Percentiles rank a stretch among this genome's conserved stretches.
Evolutionary conservation across 2,329 filamentous ascomycete species (phyloP).

Genomic region (Epichloe aotearoae): DNA sequence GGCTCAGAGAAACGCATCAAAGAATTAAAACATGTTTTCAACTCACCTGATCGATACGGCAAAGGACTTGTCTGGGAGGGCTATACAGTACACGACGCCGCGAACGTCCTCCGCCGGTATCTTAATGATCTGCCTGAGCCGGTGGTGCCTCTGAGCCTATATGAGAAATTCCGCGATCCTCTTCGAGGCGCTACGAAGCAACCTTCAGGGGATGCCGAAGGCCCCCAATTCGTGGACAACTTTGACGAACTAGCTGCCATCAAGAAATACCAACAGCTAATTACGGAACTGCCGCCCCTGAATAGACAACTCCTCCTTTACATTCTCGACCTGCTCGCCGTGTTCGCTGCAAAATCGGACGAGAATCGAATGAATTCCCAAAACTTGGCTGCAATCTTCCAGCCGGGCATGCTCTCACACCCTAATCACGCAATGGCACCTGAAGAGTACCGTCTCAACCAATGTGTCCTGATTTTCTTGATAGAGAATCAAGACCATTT

Average conservation of each 20-base stretch:
- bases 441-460: slow-evolving; percentile 84
- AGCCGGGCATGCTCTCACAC: slow-evolving; percentile 90
- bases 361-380: slow-evolving; percentile 93
- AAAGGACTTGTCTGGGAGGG: slow-evolving; percentile 96
- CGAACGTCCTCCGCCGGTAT: slow-evolving; percentile 89
- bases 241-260: slow-evolving; percentile 58
- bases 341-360: slow-evolving; percentile 94
- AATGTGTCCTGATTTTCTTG: slow-evolving; percentile 92
- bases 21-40: slow-evolving; percentile 81
- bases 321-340: slow-evolving; percentile 86
- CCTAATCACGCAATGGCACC: slow-evolving; percentile 92
- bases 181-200: slow-evolving; percentile 60
- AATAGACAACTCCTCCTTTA: slow-evolving; percentile 92
- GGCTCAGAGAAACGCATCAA: slow-evolving; percentile 98
- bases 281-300: slow-evolving; percentile 81
- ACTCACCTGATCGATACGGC: slow-evolving; percentile 88
- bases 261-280: slow-evolving; percentile 70
- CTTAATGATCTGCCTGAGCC: slow-evolving; percentile 93
- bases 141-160: slow-evolving; percentile 87
- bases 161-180: slow-evolving; percentile 80
- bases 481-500: slow-evolving; percentile 99
- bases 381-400: slow-evolving; percentile 93
- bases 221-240: slow-evolving; percentile 55
- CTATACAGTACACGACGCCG: slow-evolving; percentile 96
- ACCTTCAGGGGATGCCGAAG: slow-evolving; percentile 55